phyloP scores from a whole-genome alignment of 129 eudicot genomes.

The Smallanthus sonchifolius region DNA sequence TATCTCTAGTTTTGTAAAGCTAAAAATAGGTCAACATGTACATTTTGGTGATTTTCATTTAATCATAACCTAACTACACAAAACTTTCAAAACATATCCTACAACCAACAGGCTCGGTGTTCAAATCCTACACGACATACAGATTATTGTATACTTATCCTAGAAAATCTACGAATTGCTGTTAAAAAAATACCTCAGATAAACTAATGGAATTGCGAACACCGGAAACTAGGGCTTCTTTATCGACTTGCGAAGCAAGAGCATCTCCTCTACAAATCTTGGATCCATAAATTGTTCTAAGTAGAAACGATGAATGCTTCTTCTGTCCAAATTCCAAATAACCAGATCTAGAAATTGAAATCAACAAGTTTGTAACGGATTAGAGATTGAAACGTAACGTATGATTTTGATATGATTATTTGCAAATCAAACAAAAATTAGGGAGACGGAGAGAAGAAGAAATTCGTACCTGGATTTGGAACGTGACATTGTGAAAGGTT shows the following conservation, averaged over 20 bases:
- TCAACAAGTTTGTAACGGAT: slow-evolving; percentile 9
- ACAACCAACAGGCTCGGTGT: too few relatives aligned
- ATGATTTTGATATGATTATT: background rate
- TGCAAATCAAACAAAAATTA: background rate
- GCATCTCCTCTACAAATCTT: slow-evolving; percentile 61
- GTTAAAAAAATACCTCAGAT: slow-evolving; percentile 41
- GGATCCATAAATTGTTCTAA: slow-evolving; percentile 50
- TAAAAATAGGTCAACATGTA: too few relatives aligned
- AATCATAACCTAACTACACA: background rate
- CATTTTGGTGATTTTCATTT: too few relatives aligned
- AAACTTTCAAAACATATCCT: background rate
- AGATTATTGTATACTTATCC: too few relatives aligned
- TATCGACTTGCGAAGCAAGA: slow-evolving; percentile 45
- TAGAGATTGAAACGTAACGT: slow-evolving; percentile 11
- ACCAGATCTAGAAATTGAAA: slow-evolving; percentile 54
- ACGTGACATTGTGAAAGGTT: slow-evolving; percentile 38
- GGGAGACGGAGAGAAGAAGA: background rate
- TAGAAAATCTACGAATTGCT: too few relatives aligned
- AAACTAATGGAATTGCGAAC: slow-evolving; percentile 37
- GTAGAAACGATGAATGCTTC: slow-evolving; percentile 37
- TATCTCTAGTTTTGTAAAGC: too few relatives aligned
- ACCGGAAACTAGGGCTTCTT: slow-evolving; percentile 43
- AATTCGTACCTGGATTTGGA: slow-evolving; percentile 63
- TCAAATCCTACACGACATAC: too few relatives aligned
- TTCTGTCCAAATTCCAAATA: slow-evolving; percentile 45